Conservation (phyloP, 352 stramenopile species). For the Peronospora belbahrii region DNA sequence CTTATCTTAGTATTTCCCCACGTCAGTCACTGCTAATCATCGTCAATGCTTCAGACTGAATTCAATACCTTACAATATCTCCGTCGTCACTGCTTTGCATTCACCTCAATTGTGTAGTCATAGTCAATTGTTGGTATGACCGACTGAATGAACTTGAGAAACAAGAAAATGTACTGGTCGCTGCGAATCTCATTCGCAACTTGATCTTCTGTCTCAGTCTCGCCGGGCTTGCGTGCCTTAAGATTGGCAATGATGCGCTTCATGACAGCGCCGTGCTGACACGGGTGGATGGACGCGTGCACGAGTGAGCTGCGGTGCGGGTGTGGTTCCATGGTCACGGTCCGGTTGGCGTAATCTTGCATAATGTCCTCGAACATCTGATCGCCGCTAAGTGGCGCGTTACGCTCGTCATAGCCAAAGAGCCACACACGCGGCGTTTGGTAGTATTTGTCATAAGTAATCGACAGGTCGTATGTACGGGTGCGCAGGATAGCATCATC, state of each 20-base stretch:
- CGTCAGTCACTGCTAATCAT: no score
- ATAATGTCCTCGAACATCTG: slow-evolving; percentile 99
- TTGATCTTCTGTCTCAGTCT: slow-evolving; percentile 23
- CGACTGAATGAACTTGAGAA: slow-evolving; percentile 99
- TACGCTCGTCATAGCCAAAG: slow-evolving; percentile 92
- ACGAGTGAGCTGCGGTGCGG: slow-evolving; percentile 85
- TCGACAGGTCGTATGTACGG: slow-evolving; percentile 96
- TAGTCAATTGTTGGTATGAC: slow-evolving; percentile 99
- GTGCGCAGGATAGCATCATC: slow-evolving; percentile 91
- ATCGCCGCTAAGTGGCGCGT: slow-evolving; percentile 80
- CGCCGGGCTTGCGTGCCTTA: slow-evolving; percentile 39
- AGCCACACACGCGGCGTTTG: slow-evolving; percentile 98
- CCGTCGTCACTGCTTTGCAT: slow-evolving; percentile 44
- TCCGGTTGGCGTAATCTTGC: slow-evolving; percentile 98
- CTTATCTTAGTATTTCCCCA: neutral
- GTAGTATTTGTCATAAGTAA: slow-evolving; percentile 99
- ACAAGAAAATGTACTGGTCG: slow-evolving; percentile 99
- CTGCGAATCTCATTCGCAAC: slow-evolving; percentile 61
- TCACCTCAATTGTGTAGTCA: slow-evolving; percentile 98
- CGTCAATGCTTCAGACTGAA: no score
- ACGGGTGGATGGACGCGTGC: slow-evolving; percentile 96
- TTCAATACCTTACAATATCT: no score
- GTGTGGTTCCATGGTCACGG: slow-evolving; percentile 98
- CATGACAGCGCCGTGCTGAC: slow-evolving; percentile 97
- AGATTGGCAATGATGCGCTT: slow-evolving; percentile 96